Evolutionary conservation across 2,329 filamentous ascomycete genomes (phyloP), one percentile per base, ranked within the genome.

Genomic region (Cytospora leucostoma): DNA sequence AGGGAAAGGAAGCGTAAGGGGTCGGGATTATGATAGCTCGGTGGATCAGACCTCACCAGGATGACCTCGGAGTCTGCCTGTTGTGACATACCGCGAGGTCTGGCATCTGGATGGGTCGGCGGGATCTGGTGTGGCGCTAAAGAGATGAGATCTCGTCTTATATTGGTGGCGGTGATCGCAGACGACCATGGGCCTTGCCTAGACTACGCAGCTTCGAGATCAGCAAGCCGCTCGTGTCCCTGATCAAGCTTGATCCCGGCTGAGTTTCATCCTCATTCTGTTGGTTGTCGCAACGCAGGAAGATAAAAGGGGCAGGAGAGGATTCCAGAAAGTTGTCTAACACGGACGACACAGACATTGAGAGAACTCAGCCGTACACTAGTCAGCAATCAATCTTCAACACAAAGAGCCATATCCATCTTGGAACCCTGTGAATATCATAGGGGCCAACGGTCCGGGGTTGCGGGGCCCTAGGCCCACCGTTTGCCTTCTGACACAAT

Each of bases 71-170:
- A 27, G 13, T 55, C 40, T 50, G 37, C 4, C 6, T 32, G 32
- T 32, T 38, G 19, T 7, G 32, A 44, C n/a, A 35, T 17, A 17
- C 27, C 10, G 21, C 34, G 27, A 12, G 19, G 1, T 40, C 21
- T 35, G 33, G 57, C 50, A n/a, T 54, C 50, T 60, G 32, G 50
- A 60, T 37, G 58, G 33, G 51, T 61, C 51, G 37, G 32, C 27
- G n/a, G 17, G 34, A 19, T 52, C 35, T 37, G n/a, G 27, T 12
- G 8, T 47, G 44, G 21, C 44, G 44, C 44, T 47, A 47, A 21
- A 55, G 38, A 54, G 11, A 19, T n/a, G 38, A 61, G 27, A 21
- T 38, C 38, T 34, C 58, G 37, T 13, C 51, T 17, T 15, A 27
- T 21, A 15, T 49, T 51, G 19, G n/a, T 32, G 44, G 15, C 37